Evolutionary conservation across 352 stramenopile genomes (phyloP).

Genomic region (Phytophthora crassamura): DNA sequence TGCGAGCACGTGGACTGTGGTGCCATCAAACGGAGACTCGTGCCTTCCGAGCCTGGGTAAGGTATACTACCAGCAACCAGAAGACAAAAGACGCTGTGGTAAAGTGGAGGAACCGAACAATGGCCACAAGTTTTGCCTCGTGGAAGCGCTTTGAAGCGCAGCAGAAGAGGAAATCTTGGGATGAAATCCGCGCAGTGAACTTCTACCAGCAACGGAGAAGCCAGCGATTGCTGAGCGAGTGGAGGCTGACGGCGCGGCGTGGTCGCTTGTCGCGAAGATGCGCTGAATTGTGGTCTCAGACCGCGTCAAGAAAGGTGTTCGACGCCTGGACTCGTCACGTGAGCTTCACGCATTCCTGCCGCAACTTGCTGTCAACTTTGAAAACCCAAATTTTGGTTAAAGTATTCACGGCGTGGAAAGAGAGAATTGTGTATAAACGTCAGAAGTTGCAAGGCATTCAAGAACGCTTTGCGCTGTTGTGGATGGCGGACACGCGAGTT

Average conservation of each 20-base stretch:
- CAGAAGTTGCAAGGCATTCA: conserved; percentile 32
- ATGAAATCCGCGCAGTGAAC: conserved; percentile 13
- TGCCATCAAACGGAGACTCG: conserved; percentile 42
- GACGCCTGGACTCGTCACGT: conserved; percentile 23
- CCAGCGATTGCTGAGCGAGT: conserved; percentile 1
- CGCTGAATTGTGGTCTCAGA: conserved; percentile 20
- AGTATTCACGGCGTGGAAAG: conserved; percentile 55
- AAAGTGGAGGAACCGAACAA: conserved; percentile 32
- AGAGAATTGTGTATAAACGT: conserved; percentile 18
- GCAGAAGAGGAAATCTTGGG: conserved; percentile 12
- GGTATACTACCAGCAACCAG: conserved; percentile 8
- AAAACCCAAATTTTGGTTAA: conserved; percentile 21
- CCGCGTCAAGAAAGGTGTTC: conserved; percentile 17
- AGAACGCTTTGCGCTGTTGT: conserved; percentile 40
- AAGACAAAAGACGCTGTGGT: conserved; percentile 20
- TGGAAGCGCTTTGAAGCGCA: conserved; percentile 25
- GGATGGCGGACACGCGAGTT: conserved; percentile 22
- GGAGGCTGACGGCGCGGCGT: background rate
- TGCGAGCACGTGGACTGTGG: conserved; percentile 38
- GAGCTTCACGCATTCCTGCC: conserved; percentile 8
- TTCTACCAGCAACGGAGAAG: conserved; percentile 12
- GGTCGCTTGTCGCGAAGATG: conserved; percentile 17
- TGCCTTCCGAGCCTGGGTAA: conserved; percentile 46
- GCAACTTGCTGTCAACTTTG: conserved; percentile 15
- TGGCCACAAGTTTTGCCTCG: conserved; percentile 15